Conservation (phyloP, 306 rosid genomes). For the Malus sieversii region DNA sequence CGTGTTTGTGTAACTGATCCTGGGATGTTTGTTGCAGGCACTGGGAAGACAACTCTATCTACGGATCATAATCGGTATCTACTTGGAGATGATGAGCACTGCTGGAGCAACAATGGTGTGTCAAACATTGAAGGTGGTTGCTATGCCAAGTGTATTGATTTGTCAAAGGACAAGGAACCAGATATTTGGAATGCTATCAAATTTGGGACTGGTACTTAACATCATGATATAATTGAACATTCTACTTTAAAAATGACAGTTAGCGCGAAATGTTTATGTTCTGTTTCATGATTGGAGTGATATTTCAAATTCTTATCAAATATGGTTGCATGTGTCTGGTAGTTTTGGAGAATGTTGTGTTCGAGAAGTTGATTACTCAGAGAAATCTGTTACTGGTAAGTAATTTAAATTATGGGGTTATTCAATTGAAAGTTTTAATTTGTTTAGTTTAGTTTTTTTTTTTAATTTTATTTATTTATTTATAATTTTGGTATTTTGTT, state of each 20-base stretch:
- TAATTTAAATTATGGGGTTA: background rate
- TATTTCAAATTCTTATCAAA: background rate
- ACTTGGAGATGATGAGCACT: slow-evolving; percentile 88
- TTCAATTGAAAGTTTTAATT: no score
- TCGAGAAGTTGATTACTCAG: slow-evolving; percentile 76
- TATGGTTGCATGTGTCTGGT: slow-evolving; percentile 11
- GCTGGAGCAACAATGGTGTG: slow-evolving; percentile 76
- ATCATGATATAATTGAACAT: background rate
- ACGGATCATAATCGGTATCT: slow-evolving; percentile 72
- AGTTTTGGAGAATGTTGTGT: slow-evolving; percentile 88
- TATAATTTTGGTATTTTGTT: no score
- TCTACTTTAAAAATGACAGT: background rate
- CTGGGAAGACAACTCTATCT: slow-evolving; percentile 52
- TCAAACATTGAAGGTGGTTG: slow-evolving; percentile 97
- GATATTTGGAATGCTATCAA: slow-evolving; percentile 88
- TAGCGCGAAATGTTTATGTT: no score
- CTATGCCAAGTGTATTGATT: slow-evolving; percentile 89
- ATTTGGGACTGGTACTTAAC: slow-evolving; percentile 68
- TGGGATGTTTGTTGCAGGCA: no score
- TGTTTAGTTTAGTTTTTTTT: no score
- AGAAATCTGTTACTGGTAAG: slow-evolving; percentile 79
- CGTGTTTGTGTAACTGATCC: no score
- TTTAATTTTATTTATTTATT: no score
- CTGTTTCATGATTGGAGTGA: background rate
- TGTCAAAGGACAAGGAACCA: slow-evolving; percentile 58